A percentile compares a stretch with the other conserved stretches of the same genome.
Evolutionary conservation across 805 yeast species (phyloP).

Genomic region (Saccharomycopsis sp.): DNA sequence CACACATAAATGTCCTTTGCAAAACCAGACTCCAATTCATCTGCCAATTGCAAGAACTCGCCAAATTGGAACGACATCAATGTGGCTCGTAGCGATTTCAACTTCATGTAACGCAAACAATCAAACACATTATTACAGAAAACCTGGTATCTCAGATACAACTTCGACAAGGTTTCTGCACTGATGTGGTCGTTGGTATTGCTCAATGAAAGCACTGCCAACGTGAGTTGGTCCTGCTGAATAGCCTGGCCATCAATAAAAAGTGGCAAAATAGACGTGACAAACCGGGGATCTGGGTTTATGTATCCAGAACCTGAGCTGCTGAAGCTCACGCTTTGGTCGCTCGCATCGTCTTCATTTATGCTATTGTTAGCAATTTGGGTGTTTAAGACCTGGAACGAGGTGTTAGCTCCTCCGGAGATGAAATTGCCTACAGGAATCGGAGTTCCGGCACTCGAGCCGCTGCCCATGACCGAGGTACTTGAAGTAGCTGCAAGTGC

Average conservation of each 20-base stretch:
- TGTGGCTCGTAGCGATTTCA: slow-evolving; percentile 50
- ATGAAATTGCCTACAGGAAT: no score
- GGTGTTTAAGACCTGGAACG: no score
- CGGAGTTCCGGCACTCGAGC: no score
- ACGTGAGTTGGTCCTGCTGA: background rate
- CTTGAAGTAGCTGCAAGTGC: no score
- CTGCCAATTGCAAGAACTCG: slow-evolving; percentile 21
- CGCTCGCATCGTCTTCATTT: no score
- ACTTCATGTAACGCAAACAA: slow-evolving; percentile 58
- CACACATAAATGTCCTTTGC: slow-evolving; percentile 47
- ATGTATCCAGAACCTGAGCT: no score
- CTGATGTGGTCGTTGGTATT: slow-evolving; percentile 33
- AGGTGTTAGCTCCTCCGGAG: no score
- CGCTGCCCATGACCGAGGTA: no score
- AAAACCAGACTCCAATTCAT: background rate
- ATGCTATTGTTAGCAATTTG: no score
- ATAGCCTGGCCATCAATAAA: background rate
- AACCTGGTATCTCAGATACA: slow-evolving; percentile 54
- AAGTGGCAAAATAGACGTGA: background rate
- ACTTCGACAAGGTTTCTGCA: slow-evolving; percentile 52
- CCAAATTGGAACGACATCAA: slow-evolving; percentile 51
- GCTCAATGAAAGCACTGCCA: background rate
- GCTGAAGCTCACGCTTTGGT: no score
- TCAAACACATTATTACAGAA: slow-evolving; percentile 63
- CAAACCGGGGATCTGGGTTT: background rate